phyloP scores from a whole-genome alignment of 805 yeast species.

The Scheffersomyces coipomensis region DNA sequence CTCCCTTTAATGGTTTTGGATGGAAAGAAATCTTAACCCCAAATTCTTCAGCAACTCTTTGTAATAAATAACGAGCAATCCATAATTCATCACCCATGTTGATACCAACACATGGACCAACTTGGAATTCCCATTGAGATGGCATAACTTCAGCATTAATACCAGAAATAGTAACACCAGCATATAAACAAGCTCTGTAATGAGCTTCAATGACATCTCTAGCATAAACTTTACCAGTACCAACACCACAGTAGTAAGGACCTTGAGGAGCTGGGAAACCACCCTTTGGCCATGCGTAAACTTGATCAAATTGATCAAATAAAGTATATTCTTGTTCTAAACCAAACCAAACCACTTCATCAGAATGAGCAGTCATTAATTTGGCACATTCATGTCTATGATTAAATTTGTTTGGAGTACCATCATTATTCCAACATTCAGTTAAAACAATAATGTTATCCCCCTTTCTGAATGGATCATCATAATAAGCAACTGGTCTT shows the following conservation, averaged over 20 bases:
- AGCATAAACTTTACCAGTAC: constrained; percentile 96
- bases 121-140: constrained; percentile 99
- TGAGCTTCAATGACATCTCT: constrained; percentile 99
- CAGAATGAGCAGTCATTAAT: constrained; percentile 88
- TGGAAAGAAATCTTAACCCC: constrained; percentile 98
- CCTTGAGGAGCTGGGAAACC: constrained; percentile 99
- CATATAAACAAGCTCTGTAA: constrained; percentile 94
- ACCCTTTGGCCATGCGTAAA: constrained; percentile 99
- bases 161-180: constrained; percentile 91
- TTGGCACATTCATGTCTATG: constrained; percentile 97
- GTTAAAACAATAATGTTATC: constrained; percentile 93
- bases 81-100: constrained; percentile 96
- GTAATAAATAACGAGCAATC: constrained; percentile 90
- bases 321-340: constrained; percentile 98
- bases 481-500: constrained; percentile 92
- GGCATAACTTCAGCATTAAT: constrained; percentile 99
- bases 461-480: constrained; percentile 97
- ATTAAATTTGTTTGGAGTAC: constrained; percentile 98
- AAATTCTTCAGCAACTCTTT: constrained; percentile 97
- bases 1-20: constrained; percentile 98
- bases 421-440: constrained; percentile 98
- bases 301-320: constrained; percentile 85
- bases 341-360: constrained; percentile 93
- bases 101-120: constrained; percentile 96
- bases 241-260: constrained; percentile 99